Percentiles rank a stretch among this genome's conserved stretches.
Conservation (phyloP, 768 basidiomycete species). For the Russula sp. region DNA sequence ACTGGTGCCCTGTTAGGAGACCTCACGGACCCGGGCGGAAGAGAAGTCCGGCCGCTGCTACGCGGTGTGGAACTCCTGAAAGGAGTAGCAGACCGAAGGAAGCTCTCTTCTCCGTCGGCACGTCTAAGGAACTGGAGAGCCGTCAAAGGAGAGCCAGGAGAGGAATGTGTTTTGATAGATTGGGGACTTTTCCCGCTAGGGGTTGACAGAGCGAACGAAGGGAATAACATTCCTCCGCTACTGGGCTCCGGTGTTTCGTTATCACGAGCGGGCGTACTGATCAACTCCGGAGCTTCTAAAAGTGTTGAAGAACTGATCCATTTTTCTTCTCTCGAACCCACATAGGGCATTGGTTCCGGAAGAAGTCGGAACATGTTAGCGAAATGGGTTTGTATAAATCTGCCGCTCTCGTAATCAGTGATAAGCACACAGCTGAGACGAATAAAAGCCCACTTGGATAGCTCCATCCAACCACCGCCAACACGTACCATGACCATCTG, state of each 20-base stretch:
- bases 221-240: conserved; percentile 44
- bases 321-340: conserved; percentile 57
- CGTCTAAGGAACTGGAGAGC: conserved; percentile 83
- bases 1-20: conserved; percentile 26
- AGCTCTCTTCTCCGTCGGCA: conserved; percentile 57
- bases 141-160: conserved; percentile 69
- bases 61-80: conserved; percentile 41
- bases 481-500: conserved; percentile 96
- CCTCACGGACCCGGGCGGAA: conserved; percentile 1
- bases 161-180: conserved; percentile 51
- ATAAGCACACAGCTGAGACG: background rate
- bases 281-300: conserved; percentile 51
- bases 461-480: conserved; percentile 90
- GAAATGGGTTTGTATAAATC: conserved; percentile 85
- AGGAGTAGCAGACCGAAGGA: conserved; percentile 61
- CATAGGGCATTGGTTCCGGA: conserved; percentile 53
- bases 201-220: conserved; percentile 61
- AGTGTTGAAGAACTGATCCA: conserved; percentile 83
- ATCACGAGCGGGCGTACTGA: conserved; percentile 39
- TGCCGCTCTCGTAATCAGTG: conserved; percentile 35
- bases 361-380: conserved; percentile 77
- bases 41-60: conserved; percentile 11
- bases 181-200: conserved; percentile 47
- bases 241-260: conserved; percentile 71
- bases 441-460: conserved; percentile 67